These are phyloP conservation scores for Lentinula novae-zelandiae DNA, from an alignment of 1,284 basidiomycete genomes.

Conservation along the genomic window DNA sequence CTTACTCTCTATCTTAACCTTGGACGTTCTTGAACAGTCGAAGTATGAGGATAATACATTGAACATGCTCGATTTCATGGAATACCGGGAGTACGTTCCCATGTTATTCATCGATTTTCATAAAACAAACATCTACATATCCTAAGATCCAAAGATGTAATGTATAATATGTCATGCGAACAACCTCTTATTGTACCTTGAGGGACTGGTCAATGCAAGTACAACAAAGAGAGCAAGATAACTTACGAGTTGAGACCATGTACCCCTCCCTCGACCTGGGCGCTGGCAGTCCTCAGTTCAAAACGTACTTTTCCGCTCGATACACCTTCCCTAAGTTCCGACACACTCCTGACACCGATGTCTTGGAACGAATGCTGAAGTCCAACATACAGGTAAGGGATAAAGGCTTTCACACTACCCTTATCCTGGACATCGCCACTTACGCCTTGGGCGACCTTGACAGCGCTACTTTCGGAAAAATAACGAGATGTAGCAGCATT, in stretches of 20 bases:
- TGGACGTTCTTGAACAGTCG: no score
- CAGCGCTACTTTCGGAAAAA: slow-evolving; percentile 92
- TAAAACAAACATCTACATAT: no score
- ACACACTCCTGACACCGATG: slow-evolving; percentile 75
- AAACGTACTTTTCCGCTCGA: slow-evolving; percentile 75
- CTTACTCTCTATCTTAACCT: no score
- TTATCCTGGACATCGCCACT: slow-evolving; percentile 97
- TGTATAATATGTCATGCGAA: slow-evolving; percentile 12
- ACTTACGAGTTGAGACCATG: slow-evolving; percentile 84
- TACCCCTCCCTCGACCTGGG: slow-evolving; percentile 95
- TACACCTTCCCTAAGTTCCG: slow-evolving; percentile 62
- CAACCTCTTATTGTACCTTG: slow-evolving; percentile 31
- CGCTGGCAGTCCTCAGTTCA: slow-evolving; percentile 92
- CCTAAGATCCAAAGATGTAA: no score
- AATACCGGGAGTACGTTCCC: no score
- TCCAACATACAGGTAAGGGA: slow-evolving; percentile 91
- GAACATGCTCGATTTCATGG: no score
- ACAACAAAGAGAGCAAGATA: background rate
- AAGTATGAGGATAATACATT: no score
- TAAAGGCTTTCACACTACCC: slow-evolving; percentile 87
- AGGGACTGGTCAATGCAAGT: background rate
- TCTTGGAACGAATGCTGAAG: slow-evolving; percentile 97
- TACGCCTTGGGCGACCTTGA: slow-evolving; percentile 98
- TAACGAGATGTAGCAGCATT: slow-evolving; percentile 97
- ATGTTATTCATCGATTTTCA: no score